Conservation (phyloP, 2,329 filamentous ascomycete species). For the Rhinocladiella similis region DNA sequence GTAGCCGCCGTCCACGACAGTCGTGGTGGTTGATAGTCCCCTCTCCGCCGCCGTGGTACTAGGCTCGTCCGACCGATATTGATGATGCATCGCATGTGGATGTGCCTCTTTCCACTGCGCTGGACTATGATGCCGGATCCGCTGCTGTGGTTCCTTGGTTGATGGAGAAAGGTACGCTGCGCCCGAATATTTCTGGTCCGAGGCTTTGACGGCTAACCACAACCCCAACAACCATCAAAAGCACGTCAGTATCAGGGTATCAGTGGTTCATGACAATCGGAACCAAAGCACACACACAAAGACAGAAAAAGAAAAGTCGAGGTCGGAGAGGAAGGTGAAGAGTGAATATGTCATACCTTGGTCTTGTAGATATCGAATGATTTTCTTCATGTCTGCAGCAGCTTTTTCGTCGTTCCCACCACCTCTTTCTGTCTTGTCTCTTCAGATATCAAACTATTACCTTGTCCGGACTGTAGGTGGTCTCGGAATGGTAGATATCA, state of each 20-base stretch:
- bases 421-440: too few relatives aligned
- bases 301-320: too few relatives aligned
- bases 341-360: constrained; percentile 14
- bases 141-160: constrained; percentile 23
- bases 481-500: too few relatives aligned
- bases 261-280: not conserved
- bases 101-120: not conserved
- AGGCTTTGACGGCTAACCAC: constrained; percentile 18
- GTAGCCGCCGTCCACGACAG: too few relatives aligned
- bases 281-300: too few relatives aligned
- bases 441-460: too few relatives aligned
- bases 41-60: not conserved
- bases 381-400: constrained; percentile 26
- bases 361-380: constrained; percentile 26
- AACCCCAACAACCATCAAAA: not conserved
- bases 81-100: constrained; percentile 8
- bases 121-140: constrained; percentile 3
- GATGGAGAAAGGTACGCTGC: constrained; percentile 21
- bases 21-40: too few relatives aligned
- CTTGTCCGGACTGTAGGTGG: too few relatives aligned
- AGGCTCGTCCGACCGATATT: constrained; percentile 3
- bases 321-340: not conserved
- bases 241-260: not conserved
- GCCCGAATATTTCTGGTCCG: constrained; percentile 19
- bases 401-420: too few relatives aligned